Evolutionary conservation across 805 yeast genomes (phyloP).

Genomic region (Ascoidea rubescens): DNA sequence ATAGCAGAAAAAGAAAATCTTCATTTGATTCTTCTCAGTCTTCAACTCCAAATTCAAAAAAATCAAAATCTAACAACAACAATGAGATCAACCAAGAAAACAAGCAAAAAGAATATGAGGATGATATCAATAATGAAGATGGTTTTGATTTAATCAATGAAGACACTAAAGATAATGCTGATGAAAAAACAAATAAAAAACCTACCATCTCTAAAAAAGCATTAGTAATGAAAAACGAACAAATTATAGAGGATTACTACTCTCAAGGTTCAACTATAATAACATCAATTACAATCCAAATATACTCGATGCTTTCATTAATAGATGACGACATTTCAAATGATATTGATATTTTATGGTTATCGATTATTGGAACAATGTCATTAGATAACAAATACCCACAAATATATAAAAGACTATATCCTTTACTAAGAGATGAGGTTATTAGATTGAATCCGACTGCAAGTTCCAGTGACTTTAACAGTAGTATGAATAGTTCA

Average conservation of each 20-base stretch:
- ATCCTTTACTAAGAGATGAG: slow-evolving; percentile 71
- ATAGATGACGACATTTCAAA: slow-evolving; percentile 63
- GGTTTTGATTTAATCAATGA: slow-evolving; percentile 12
- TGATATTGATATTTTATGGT: slow-evolving; percentile 53
- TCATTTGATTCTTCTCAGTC: slow-evolving; percentile 1
- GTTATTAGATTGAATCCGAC: slow-evolving; percentile 51
- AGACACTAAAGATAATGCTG: slow-evolving; percentile 10
- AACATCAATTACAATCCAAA: slow-evolving; percentile 63
- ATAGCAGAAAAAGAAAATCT: slow-evolving; percentile 10
- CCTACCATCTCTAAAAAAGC: slow-evolving; percentile 26
- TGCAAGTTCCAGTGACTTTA: slow-evolving; percentile 8
- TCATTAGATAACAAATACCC: slow-evolving; percentile 67
- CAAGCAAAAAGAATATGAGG: not conserved
- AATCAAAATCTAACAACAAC: not conserved
- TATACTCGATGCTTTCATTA: slow-evolving; percentile 64
- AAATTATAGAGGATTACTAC: slow-evolving; percentile 59
- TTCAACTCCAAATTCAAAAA: not conserved
- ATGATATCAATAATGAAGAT: slow-evolving; percentile 11
- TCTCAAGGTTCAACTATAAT: slow-evolving; percentile 68
- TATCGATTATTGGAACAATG: slow-evolving; percentile 77
- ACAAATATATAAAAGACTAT: slow-evolving; percentile 54
- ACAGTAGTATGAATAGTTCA: slow-evolving; percentile 15
- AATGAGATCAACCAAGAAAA: not conserved
- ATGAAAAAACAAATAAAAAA: slow-evolving; percentile 18
- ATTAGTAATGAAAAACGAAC: slow-evolving; percentile 33